These are phyloP conservation scores for Anthracocystis walkeri DNA, from an alignment of 1,284 basidiomycete genomes.

Conservation along the genomic window DNA sequence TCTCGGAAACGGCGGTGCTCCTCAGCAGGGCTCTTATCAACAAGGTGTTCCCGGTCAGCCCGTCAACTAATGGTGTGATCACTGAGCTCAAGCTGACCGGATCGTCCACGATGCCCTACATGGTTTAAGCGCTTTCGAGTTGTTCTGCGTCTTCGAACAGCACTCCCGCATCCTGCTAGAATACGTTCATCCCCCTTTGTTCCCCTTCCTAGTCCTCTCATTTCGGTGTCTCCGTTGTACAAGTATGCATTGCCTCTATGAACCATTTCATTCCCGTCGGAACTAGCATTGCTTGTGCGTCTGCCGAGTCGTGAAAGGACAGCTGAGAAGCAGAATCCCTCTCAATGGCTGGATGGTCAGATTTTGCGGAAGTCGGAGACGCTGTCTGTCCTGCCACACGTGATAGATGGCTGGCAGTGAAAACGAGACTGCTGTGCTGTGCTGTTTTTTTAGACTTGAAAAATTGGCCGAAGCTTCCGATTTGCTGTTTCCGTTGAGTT, in stretches of 20 bases:
- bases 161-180: background rate
- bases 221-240: slow-evolving; percentile 27
- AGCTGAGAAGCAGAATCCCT: too few relatives aligned
- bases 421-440: slow-evolving; percentile 9
- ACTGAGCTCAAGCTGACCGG: background rate
- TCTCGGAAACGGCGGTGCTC: slow-evolving; percentile 43
- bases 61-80: slow-evolving; percentile 11
- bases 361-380: slow-evolving; percentile 21
- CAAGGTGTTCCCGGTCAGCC: slow-evolving; percentile 43
- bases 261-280: background rate
- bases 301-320: background rate
- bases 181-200: background rate
- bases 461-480: slow-evolving; percentile 24
- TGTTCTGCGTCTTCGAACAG: background rate
- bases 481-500: slow-evolving; percentile 4
- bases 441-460: slow-evolving; percentile 17
- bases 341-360: background rate
- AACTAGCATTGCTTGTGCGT: too few relatives aligned
- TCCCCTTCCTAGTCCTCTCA: background rate
- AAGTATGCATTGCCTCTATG: slow-evolving; percentile 33
- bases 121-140: background rate
- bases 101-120: background rate
- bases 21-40: slow-evolving; percentile 42
- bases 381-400: slow-evolving; percentile 16
- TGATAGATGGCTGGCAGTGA: slow-evolving; percentile 8